A percentile compares a stretch with the other conserved stretches of the same genome.
Conservation (phyloP, 2,329 filamentous ascomycete species). For the Phaeophleospora eucalypticola region DNA sequence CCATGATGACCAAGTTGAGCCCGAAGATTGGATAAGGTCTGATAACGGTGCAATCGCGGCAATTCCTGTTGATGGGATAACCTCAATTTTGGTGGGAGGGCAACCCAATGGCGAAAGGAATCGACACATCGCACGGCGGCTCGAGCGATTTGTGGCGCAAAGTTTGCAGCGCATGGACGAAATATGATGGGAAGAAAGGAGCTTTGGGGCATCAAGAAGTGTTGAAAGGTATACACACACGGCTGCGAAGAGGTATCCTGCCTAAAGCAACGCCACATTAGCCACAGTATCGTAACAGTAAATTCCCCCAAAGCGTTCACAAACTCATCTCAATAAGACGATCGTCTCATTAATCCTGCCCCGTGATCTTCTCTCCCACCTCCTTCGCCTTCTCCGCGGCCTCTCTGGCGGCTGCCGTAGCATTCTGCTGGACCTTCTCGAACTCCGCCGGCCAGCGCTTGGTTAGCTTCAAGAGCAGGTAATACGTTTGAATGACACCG, state of each 20-base stretch:
- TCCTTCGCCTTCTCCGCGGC: conserved; percentile 22
- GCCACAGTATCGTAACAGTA: neutral
- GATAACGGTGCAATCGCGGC: neutral
- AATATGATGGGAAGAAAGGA: no score
- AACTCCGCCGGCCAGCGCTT: conserved; percentile 41
- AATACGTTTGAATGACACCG: conserved; percentile 68
- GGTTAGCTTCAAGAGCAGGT: conserved; percentile 53
- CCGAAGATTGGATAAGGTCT: neutral
- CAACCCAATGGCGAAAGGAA: no score
- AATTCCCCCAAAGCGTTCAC: no score
- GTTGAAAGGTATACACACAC: neutral
- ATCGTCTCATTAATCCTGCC: conserved; percentile 7
- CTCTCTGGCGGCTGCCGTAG: conserved; percentile 22
- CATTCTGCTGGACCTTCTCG: conserved; percentile 20
- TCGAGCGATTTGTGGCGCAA: no score
- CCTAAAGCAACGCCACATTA: neutral
- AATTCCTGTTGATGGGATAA: neutral
- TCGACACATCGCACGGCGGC: no score
- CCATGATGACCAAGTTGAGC: neutral
- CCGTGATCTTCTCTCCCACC: conserved; percentile 15
- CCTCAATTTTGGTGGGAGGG: no score
- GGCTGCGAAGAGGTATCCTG: neutral
- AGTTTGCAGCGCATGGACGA: no score
- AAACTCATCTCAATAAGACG: neutral
- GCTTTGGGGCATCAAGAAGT: no score